phyloP scores from a whole-genome alignment of 1,284 basidiomycete species.

The Cryptococcus maquisensis region DNA sequence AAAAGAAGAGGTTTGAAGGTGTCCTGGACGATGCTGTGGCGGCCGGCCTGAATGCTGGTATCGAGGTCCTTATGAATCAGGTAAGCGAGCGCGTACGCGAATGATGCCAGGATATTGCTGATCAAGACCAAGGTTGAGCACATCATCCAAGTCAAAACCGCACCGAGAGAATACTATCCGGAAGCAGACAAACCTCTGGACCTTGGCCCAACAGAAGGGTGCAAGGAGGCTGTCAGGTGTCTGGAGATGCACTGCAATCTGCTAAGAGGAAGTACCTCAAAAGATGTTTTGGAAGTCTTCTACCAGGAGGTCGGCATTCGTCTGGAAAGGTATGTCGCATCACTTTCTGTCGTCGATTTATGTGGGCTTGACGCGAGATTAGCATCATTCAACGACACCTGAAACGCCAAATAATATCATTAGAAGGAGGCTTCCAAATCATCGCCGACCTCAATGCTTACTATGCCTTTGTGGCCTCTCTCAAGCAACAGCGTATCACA shows the following conservation, averaged over 20 bases:
- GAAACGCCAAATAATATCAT: conserved; percentile 91
- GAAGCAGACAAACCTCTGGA: conserved; percentile 69
- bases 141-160: conserved; percentile 76
- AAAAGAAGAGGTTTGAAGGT: conserved; percentile 95
- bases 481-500: conserved; percentile 65
- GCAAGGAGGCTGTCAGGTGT: conserved; percentile 77
- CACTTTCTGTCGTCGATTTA: neutral
- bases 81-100: conserved; percentile 44
- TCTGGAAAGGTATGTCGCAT: conserved; percentile 66
- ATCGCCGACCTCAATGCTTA: conserved; percentile 95
- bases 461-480: conserved; percentile 75
- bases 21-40: conserved; percentile 89
- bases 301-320: conserved; percentile 95
- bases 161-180: conserved; percentile 85
- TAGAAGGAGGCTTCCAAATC: conserved; percentile 88
- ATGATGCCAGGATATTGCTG: neutral
- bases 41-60: conserved; percentile 85
- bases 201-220: conserved; percentile 78
- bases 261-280: conserved; percentile 86
- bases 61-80: conserved; percentile 94
- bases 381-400: conserved; percentile 95
- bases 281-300: conserved; percentile 94
- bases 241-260: conserved; percentile 85
- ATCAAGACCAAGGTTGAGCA: conserved; percentile 70
- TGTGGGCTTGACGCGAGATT: neutral